These are phyloP conservation scores for Colletotrichum liriopes DNA, from an alignment of 2,329 filamentous ascomycete species.

Conservation along the genomic window DNA sequence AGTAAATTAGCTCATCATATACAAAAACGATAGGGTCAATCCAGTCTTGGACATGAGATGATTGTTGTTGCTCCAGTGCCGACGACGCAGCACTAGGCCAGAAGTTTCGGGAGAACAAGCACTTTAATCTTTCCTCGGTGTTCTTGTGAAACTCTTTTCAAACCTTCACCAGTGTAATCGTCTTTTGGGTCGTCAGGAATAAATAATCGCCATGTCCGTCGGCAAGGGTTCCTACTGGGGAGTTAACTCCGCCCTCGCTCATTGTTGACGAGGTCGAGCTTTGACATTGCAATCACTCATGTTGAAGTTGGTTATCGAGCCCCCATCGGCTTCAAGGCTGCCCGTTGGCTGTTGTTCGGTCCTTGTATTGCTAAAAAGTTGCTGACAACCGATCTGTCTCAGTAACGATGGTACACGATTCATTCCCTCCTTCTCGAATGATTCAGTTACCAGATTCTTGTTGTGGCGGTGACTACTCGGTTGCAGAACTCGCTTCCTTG, in stretches of 20 bases:
- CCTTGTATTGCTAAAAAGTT: neutral
- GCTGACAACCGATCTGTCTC: neutral
- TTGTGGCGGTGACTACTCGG: neutral
- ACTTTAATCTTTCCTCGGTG: no score
- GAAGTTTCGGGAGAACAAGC: no score
- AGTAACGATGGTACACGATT: neutral
- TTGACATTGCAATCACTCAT: neutral
- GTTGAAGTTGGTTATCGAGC: neutral
- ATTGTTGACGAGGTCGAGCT: no score
- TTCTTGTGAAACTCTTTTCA: neutral
- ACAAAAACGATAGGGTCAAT: neutral
- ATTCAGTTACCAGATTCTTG: neutral
- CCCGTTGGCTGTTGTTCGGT: neutral
- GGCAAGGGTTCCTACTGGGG: neutral
- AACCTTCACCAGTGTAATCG: neutral
- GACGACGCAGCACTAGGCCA: neutral
- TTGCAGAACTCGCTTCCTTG: neutral
- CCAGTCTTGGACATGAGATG: fast-evolving
- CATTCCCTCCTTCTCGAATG: neutral
- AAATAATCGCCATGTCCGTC: neutral
- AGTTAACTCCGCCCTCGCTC: neutral
- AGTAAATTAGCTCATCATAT: neutral
- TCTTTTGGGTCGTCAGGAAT: neutral
- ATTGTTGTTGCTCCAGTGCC: neutral
- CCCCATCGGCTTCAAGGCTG: neutral